phyloP scores from a whole-genome alignment of 1,284 basidiomycete genomes.

The Rhodotorula sp. region DNA sequence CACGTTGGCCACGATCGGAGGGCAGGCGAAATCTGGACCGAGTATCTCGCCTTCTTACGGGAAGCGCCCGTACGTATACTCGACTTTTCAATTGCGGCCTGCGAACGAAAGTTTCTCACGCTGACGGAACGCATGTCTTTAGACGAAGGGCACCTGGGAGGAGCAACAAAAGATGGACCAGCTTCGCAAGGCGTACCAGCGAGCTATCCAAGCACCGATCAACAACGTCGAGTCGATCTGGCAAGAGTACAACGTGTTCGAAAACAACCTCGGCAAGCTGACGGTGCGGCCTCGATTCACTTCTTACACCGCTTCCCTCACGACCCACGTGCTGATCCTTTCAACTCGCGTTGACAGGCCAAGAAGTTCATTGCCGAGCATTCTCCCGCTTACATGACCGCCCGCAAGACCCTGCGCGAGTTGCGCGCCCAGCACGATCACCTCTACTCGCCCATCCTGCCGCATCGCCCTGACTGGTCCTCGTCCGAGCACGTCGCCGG shows the following conservation, averaged over 20 bases:
- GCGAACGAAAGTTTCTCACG: not conserved
- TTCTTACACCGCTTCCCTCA: not conserved
- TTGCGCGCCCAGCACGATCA: constrained; percentile 59
- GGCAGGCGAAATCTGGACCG: constrained; percentile 59
- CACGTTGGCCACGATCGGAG: constrained; percentile 74
- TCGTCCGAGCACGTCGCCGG: constrained; percentile 64
- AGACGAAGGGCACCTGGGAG: constrained; percentile 84
- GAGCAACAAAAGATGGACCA: constrained; percentile 93
- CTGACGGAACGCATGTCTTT: constrained; percentile 1
- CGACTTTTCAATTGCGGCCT: not conserved
- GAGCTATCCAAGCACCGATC: constrained; percentile 88
- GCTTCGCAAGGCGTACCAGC: constrained; percentile 85
- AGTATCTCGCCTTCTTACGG: constrained; percentile 77
- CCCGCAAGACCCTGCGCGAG: constrained; percentile 80
- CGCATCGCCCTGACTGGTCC: constrained; percentile 69
- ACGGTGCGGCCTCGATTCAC: constrained; percentile 58
- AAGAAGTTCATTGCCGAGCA: constrained; percentile 89
- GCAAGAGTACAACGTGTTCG: constrained; percentile 92
- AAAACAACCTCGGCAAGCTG: constrained; percentile 83
- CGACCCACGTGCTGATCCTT: too few species aligned
- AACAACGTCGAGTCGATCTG: constrained; percentile 91
- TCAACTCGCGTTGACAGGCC: constrained; percentile 55
- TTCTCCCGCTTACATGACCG: constrained; percentile 88
- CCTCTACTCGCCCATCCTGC: constrained; percentile 55
- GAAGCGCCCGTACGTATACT: constrained; percentile 63